Conservation (phyloP, 2,329 filamentous ascomycete genomes). For the Coleophoma cylindrospora region DNA sequence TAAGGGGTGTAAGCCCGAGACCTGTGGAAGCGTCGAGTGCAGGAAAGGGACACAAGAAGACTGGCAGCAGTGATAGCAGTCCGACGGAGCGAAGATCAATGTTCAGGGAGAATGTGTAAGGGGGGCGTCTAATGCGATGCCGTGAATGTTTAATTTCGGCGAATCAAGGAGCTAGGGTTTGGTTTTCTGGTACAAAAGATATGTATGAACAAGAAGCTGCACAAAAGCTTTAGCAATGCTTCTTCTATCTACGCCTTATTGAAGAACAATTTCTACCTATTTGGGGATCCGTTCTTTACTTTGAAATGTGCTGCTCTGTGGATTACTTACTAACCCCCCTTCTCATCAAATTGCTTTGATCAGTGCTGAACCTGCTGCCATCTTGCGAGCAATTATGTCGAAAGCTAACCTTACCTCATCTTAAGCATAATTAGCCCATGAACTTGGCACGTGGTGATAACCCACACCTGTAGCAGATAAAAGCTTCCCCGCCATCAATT, state of each 20-base stretch:
- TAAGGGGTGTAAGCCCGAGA: conserved; percentile 71
- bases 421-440: too few species aligned
- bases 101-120: conserved; percentile 63
- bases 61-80: conserved; percentile 45
- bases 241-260: too few species aligned
- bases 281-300: too few species aligned
- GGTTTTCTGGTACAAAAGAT: not conserved
- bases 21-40: conserved; percentile 52
- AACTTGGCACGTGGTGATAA: not conserved
- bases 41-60: conserved; percentile 24
- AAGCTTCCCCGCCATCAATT: not conserved
- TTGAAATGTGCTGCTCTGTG: too few species aligned
- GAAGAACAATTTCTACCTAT: too few species aligned
- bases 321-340: too few species aligned
- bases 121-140: not conserved
- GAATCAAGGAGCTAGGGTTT: not conserved
- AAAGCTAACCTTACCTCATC: too few species aligned
- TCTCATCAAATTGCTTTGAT: too few species aligned
- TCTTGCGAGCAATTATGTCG: too few species aligned
- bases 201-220: too few species aligned
- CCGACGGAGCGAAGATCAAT: conserved; percentile 65
- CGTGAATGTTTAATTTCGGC: not conserved
- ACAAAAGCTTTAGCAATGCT: too few species aligned
- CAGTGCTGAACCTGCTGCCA: too few species aligned
- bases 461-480: not conserved